Percentiles rank a stretch among this genome's conserved stretches.
Conservation (phyloP, 306 rosid genomes). For the Corylus americana region DNA sequence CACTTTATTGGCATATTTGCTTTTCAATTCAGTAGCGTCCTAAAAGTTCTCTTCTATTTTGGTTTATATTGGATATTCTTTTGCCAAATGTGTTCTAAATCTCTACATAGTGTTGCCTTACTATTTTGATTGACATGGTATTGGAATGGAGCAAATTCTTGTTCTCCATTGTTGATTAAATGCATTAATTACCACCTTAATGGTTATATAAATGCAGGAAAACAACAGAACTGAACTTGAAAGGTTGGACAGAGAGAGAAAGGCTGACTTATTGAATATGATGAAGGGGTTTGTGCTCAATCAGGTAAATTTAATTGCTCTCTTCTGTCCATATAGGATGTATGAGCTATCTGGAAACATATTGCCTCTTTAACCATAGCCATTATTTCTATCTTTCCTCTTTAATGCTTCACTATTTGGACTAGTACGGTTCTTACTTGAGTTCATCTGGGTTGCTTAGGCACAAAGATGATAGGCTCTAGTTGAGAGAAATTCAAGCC, state of each 20-base stretch:
- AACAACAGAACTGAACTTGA: constrained; percentile 89
- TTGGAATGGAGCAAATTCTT: background rate
- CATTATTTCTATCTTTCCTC: background rate
- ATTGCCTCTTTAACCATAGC: background rate
- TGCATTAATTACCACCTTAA: background rate
- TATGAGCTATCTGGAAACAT: constrained; percentile 3
- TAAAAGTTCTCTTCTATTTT: background rate
- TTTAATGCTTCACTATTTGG: background rate
- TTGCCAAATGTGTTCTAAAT: background rate
- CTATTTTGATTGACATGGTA: background rate
- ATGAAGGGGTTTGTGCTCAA: constrained; percentile 84
- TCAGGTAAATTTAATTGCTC: constrained; percentile 60
- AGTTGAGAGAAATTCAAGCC: background rate
- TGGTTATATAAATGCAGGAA: constrained; percentile 59
- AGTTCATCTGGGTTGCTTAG: background rate
- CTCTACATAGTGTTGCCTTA: background rate
- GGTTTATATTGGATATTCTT: background rate
- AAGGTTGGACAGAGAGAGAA: constrained; percentile 80
- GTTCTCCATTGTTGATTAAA: background rate
- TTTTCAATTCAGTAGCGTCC: background rate
- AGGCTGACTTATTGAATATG: constrained; percentile 78
- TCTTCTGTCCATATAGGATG: background rate
- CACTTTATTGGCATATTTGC: background rate
- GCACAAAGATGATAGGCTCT: background rate
- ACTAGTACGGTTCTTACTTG: background rate